phyloP scores from a whole-genome alignment of 1,139 yeast species.

The Fermentozyma sake region DNA sequence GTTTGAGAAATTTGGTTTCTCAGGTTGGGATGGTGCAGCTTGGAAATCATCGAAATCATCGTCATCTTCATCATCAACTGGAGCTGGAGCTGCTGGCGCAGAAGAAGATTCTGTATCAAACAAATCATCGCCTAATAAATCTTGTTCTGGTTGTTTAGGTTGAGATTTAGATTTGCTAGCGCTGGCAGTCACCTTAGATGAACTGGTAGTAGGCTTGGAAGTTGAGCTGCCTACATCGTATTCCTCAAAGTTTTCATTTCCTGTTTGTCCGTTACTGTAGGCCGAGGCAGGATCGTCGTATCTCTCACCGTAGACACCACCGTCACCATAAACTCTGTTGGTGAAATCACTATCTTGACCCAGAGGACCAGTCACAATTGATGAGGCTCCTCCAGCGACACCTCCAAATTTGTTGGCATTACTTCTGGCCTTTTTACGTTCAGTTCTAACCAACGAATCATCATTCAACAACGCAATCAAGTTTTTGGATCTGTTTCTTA shows the following conservation, averaged over 20 bases:
- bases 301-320: constrained; percentile 73
- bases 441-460: constrained; percentile 71
- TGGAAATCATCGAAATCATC: constrained; percentile 96
- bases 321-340: constrained; percentile 70
- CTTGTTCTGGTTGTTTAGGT: constrained; percentile 31
- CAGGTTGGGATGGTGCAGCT: constrained; percentile 55
- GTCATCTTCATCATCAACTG: constrained; percentile 54
- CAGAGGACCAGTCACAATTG: constrained; percentile 33
- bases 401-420: constrained; percentile 79
- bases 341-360: constrained; percentile 50
- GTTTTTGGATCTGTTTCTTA: constrained; percentile 84
- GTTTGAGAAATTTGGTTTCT: constrained; percentile 25
- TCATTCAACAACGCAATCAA: constrained; percentile 69
- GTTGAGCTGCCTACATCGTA: constrained; percentile 50
- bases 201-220: constrained; percentile 39
- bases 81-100: constrained; percentile 14
- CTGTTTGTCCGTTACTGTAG: constrained; percentile 35
- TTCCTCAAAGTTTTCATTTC: constrained; percentile 59
- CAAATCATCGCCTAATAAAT: constrained; percentile 52
- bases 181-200: constrained; percentile 40
- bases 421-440: constrained; percentile 83
- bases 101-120: constrained; percentile 34
- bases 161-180: constrained; percentile 17
- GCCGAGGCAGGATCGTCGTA: constrained; percentile 54
- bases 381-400: constrained; percentile 54